These are phyloP conservation scores for Capsicum pubescens DNA, from an alignment of 257 asterid genomes.

Conservation along the genomic window DNA sequence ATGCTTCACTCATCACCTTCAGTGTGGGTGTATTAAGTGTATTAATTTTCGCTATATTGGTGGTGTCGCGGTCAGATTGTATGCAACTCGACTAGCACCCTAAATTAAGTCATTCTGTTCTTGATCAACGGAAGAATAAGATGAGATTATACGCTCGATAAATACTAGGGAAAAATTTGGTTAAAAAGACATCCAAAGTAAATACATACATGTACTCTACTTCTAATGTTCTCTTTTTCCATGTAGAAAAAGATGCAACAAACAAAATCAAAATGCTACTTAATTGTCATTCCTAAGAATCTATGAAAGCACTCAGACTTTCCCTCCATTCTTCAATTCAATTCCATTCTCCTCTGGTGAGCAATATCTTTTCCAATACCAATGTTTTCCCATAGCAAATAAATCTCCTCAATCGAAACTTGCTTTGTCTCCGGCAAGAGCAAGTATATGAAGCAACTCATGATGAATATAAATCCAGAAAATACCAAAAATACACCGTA, in stretches of 20 bases:
- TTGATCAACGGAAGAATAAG: not conserved
- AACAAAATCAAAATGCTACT: too few relatives aligned
- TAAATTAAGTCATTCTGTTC: not conserved
- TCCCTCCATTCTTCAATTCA: conserved; percentile 1
- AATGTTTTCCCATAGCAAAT: conserved; percentile 65
- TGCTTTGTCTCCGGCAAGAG: conserved; percentile 90
- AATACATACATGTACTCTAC: not conserved
- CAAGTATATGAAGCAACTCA: conserved; percentile 69
- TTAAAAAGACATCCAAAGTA: not conserved
- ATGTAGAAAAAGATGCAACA: not conserved
- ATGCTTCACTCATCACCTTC: too few relatives aligned
- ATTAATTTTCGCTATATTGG: too few relatives aligned
- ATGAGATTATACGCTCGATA: not conserved
- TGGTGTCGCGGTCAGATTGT: not conserved
- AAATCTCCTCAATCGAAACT: conserved; percentile 86
- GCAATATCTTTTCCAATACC: conserved; percentile 78
- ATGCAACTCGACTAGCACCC: not conserved
- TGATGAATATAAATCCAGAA: conserved; percentile 55
- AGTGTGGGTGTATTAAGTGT: not conserved
- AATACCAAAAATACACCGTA: conserved; percentile 78
- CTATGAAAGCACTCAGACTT: not conserved
- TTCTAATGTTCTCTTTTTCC: too few relatives aligned
- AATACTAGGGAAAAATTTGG: not conserved
- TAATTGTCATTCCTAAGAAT: not conserved
- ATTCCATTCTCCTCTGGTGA: conserved; percentile 34